Conservation (phyloP, 805 yeast genomes). For the Zygotorulaspora danielsina region DNA sequence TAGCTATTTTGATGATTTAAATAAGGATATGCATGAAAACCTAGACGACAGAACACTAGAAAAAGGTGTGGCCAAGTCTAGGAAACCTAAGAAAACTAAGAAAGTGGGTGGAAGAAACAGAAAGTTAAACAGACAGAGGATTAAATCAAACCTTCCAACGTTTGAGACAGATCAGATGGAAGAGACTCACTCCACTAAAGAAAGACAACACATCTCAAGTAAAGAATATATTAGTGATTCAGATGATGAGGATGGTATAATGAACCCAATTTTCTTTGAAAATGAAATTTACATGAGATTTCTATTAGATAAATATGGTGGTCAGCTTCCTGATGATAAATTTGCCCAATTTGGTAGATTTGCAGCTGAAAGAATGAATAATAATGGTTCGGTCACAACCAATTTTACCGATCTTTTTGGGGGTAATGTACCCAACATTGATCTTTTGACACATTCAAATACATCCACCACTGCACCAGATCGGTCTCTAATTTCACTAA, state of each 20-base stretch:
- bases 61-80: slow-evolving; percentile 28
- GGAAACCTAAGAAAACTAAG: slow-evolving; percentile 12
- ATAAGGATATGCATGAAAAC: slow-evolving; percentile 7
- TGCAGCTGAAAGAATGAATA: slow-evolving; percentile 28
- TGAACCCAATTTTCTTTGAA: slow-evolving; percentile 32
- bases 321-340: slow-evolving; percentile 26
- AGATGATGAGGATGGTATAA: slow-evolving; percentile 26
- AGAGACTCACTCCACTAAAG: slow-evolving; percentile 9
- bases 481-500: slow-evolving; percentile 15
- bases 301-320: slow-evolving; percentile 28
- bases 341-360: slow-evolving; percentile 26
- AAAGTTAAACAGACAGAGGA: slow-evolving; percentile 2
- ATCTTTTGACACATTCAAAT: slow-evolving; percentile 3
- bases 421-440: slow-evolving; percentile 25
- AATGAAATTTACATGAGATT: slow-evolving; percentile 36
- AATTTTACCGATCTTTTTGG: slow-evolving; percentile 30
- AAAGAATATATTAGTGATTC: slow-evolving; percentile 35
- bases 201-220: slow-evolving; percentile 21
- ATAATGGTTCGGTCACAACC: slow-evolving; percentile 17
- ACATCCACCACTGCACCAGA: slow-evolving; percentile 15
- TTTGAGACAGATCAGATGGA: slow-evolving; percentile 17
- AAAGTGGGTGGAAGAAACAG: slow-evolving; percentile 1
- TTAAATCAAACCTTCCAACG: slow-evolving; percentile 5
- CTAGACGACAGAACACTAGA: slow-evolving; percentile 9
- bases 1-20: slow-evolving; percentile 29